A percentile compares a stretch with the other conserved stretches of the same genome.
These are phyloP conservation scores for Scutellaria minor DNA, from an alignment of 257 asterid genomes.

Conservation along the genomic window DNA sequence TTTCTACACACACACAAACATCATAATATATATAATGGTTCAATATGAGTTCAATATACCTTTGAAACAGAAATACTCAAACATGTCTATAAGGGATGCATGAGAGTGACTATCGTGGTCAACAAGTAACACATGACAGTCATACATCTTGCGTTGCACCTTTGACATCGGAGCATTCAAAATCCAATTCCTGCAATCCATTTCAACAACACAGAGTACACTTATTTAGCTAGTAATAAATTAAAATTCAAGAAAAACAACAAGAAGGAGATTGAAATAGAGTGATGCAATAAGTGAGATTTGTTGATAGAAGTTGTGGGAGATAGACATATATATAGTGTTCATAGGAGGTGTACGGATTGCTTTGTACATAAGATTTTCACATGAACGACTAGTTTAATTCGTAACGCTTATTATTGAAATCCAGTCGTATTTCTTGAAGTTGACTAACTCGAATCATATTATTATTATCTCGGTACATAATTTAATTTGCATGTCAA, in stretches of 20 bases:
- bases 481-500: not conserved
- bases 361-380: not conserved
- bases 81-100: not conserved
- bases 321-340: slow-evolving; percentile 1
- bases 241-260: not conserved
- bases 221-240: too few relatives aligned
- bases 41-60: slow-evolving; percentile 27
- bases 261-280: not conserved
- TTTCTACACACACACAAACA: not conserved
- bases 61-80: slow-evolving; percentile 26
- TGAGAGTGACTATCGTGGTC: slow-evolving; percentile 28
- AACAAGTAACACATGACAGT: slow-evolving; percentile 36
- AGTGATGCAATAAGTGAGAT: not conserved
- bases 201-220: not conserved
- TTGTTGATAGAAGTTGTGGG: not conserved
- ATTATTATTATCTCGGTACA: slow-evolving; percentile 16
- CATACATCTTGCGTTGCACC: not conserved
- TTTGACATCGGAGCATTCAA: slow-evolving; percentile 13
- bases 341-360: not conserved
- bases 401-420: slow-evolving; percentile 17
- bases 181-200: not conserved
- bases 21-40: not conserved
- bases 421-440: not conserved
- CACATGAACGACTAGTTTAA: not conserved
- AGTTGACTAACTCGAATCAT: slow-evolving; percentile 2